phyloP scores from a whole-genome alignment of 2,329 filamentous ascomycete species.

The Diaporthe sp. region DNA sequence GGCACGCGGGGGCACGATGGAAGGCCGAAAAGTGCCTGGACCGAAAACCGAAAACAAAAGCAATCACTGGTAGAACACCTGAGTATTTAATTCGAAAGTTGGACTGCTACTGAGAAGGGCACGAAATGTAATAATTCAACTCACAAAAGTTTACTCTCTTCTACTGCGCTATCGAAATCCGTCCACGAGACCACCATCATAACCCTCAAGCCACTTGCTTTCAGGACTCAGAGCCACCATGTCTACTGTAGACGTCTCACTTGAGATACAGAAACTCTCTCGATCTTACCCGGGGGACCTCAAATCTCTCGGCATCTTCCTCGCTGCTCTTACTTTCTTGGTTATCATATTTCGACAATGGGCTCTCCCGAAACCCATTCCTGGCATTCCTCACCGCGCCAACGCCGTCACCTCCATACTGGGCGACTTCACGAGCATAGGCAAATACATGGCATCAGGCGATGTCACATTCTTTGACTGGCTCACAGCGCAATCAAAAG shows the following conservation, averaged over 20 bases:
- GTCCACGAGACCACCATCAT: neutral
- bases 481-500: conserved; percentile 38
- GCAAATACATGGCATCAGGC: conserved; percentile 29
- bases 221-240: neutral
- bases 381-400: conserved; percentile 49
- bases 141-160: neutral
- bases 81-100: neutral
- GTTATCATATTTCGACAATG: conserved; percentile 1
- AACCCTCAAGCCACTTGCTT: neutral
- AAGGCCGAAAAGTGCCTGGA: neutral
- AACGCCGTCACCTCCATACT: conserved; percentile 41
- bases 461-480: conserved; percentile 40
- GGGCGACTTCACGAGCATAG: conserved; percentile 44
- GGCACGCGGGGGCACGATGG: neutral
- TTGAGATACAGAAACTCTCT: neutral
- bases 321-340: neutral
- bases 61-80: neutral
- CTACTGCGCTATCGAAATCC: neutral
- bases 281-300: neutral
- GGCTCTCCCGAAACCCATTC: conserved; percentile 48
- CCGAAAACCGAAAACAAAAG: neutral
- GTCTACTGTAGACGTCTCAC: neutral
- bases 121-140: no score
- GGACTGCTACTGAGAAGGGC: no score
- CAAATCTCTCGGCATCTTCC: neutral